phyloP scores from a whole-genome alignment of 768 basidiomycete genomes.

The Termitomyces sp. region DNA sequence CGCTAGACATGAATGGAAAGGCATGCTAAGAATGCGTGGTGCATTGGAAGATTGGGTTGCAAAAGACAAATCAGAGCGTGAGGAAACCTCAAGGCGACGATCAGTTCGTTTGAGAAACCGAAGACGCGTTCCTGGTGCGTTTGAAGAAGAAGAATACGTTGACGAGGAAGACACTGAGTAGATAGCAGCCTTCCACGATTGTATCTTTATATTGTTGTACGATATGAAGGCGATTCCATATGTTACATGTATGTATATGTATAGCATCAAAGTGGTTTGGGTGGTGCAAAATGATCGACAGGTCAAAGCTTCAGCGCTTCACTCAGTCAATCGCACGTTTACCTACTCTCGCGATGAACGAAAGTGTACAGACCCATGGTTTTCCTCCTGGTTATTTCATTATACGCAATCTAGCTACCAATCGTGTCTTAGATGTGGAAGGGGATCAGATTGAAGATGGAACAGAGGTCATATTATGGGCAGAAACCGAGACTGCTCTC shows the following conservation, averaged over 20 bases:
- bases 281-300: not conserved
- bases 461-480: slow-evolving; percentile 61
- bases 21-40: slow-evolving; percentile 67
- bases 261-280: no score
- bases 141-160: slow-evolving; percentile 9
- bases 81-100: slow-evolving; percentile 18
- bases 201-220: not conserved
- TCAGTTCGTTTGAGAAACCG: slow-evolving; percentile 19
- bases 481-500: slow-evolving; percentile 69
- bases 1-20: slow-evolving; percentile 96
- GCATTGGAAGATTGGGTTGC: slow-evolving; percentile 75
- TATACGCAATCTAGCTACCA: slow-evolving; percentile 50
- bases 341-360: not conserved
- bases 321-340: no score
- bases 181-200: not conserved
- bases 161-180: slow-evolving; percentile 12
- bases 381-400: slow-evolving; percentile 63
- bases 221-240: no score
- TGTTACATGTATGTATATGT: no score
- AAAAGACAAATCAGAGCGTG: slow-evolving; percentile 31
- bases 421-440: slow-evolving; percentile 56
- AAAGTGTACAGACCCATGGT: slow-evolving; percentile 29
- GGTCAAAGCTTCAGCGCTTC: not conserved
- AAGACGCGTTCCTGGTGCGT: slow-evolving; percentile 20
- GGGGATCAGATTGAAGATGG: slow-evolving; percentile 55